These are phyloP conservation scores for Fusarium sp. DNA, from an alignment of 2,329 filamentous ascomycete genomes.

Conservation along the genomic window DNA sequence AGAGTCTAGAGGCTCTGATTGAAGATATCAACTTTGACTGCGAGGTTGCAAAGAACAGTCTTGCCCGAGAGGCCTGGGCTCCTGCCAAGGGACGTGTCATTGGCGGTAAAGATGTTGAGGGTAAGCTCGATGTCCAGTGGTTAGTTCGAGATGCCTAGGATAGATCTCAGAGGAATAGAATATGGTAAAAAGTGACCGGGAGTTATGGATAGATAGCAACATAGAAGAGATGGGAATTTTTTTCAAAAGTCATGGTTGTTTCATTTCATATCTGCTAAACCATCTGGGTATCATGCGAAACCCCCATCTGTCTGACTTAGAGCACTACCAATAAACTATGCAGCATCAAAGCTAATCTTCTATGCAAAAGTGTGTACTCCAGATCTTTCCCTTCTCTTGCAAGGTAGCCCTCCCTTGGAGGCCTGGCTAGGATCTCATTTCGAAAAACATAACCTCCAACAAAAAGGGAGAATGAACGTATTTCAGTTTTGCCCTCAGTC, in stretches of 20 bases:
- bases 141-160: slow-evolving; percentile 48
- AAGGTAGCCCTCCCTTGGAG: slow-evolving; percentile 25
- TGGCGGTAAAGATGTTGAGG: slow-evolving; percentile 44
- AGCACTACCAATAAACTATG: slow-evolving; percentile 19
- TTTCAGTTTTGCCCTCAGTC: slow-evolving; percentile 17
- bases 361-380: slow-evolving; percentile 21
- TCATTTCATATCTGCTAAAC: slow-evolving; percentile 35
- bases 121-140: slow-evolving; percentile 55
- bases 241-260: slow-evolving; percentile 27
- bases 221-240: slow-evolving; percentile 30
- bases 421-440: slow-evolving; percentile 31
- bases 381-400: slow-evolving; percentile 4
- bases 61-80: slow-evolving; percentile 73
- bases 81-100: slow-evolving; percentile 54
- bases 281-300: slow-evolving; percentile 42
- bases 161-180: neutral
- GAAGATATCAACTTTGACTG: slow-evolving; percentile 92
- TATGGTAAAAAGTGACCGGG: slow-evolving; percentile 24
- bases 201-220: slow-evolving; percentile 41
- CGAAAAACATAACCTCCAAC: slow-evolving; percentile 32
- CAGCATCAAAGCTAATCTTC: slow-evolving; percentile 21
- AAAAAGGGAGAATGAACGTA: slow-evolving; percentile 44
- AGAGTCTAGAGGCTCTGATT: slow-evolving; percentile 82
- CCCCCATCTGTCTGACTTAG: slow-evolving; percentile 12
- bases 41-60: slow-evolving; percentile 79